Evolutionary conservation across 2,329 filamentous ascomycete genomes (phyloP).

Genomic region (Nothophaeocryptopus gaeumannii): DNA sequence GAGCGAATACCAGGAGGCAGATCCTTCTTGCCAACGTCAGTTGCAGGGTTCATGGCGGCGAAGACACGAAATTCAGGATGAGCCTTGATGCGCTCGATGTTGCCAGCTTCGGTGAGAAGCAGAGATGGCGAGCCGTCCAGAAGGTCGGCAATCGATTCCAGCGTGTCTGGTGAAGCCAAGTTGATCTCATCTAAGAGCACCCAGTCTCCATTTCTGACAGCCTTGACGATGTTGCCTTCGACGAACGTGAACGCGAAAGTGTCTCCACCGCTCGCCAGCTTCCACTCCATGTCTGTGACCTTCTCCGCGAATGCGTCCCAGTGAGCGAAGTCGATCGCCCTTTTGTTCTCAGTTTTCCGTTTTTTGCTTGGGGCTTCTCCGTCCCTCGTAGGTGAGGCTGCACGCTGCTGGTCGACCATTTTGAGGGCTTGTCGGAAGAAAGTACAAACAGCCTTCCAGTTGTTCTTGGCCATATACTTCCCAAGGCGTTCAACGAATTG

Average conservation of each 20-base stretch:
- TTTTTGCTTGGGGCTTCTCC: constrained; percentile 68
- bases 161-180: constrained; percentile 85
- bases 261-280: constrained; percentile 69
- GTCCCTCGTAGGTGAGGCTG: constrained; percentile 50
- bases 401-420: constrained; percentile 66
- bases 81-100: constrained; percentile 82
- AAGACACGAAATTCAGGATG: constrained; percentile 95
- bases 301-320: constrained; percentile 79
- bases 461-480: constrained; percentile 74
- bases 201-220: constrained; percentile 95
- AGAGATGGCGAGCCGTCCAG: constrained; percentile 77
- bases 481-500: constrained; percentile 78
- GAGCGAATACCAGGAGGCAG: constrained; percentile 84
- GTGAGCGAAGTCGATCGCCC: constrained; percentile 50
- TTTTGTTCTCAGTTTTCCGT: constrained; percentile 57
- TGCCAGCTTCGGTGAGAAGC: constrained; percentile 86
- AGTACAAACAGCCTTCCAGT: constrained; percentile 83
- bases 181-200: constrained; percentile 97
- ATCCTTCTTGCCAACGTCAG: constrained; percentile 94
- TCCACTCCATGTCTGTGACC: constrained; percentile 74
- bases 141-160: constrained; percentile 90
- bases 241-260: constrained; percentile 92
- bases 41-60: constrained; percentile 98
- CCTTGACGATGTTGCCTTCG: constrained; percentile 93
- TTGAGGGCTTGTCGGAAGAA: constrained; percentile 86